Conservation (phyloP, 1,139 yeast species). For the Pichia sp. region DNA sequence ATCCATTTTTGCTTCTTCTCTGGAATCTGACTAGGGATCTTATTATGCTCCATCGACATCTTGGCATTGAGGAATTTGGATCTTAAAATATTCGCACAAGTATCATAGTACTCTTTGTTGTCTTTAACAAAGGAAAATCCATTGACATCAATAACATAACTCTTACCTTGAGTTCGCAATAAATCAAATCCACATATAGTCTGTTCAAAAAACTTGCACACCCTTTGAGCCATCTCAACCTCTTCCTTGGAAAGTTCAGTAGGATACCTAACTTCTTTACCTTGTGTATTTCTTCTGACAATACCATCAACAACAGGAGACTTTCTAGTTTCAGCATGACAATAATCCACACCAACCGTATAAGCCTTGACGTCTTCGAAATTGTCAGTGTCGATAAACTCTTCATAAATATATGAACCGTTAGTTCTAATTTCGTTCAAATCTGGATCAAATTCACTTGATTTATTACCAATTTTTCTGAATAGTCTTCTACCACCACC, state of each 20-base stretch:
- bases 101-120: slow-evolving; percentile 76
- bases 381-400: slow-evolving; percentile 96
- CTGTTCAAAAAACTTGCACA: slow-evolving; percentile 74
- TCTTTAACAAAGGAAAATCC: slow-evolving; percentile 98
- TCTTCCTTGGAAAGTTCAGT: slow-evolving; percentile 75
- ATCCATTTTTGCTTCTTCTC: slow-evolving; percentile 96
- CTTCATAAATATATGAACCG: slow-evolving; percentile 89
- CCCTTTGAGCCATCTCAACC: slow-evolving; percentile 67
- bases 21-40: slow-evolving; percentile 11
- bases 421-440: slow-evolving; percentile 69
- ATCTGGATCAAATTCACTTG: slow-evolving; percentile 90
- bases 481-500: slow-evolving; percentile 96
- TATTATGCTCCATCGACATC: slow-evolving; percentile 17
- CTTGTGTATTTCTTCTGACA: slow-evolving; percentile 94
- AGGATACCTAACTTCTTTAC: slow-evolving; percentile 88
- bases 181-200: slow-evolving; percentile 98
- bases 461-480: slow-evolving; percentile 94
- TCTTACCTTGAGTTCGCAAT: slow-evolving; percentile 77
- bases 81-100: slow-evolving; percentile 71
- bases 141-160: slow-evolving; percentile 94
- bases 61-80: slow-evolving; percentile 60
- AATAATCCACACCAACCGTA: slow-evolving; percentile 83
- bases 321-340: slow-evolving; percentile 97
- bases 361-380: slow-evolving; percentile 98
- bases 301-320: slow-evolving; percentile 99